phyloP scores from a whole-genome alignment of 108 stramenopile species.

The Parmales sp. region DNA sequence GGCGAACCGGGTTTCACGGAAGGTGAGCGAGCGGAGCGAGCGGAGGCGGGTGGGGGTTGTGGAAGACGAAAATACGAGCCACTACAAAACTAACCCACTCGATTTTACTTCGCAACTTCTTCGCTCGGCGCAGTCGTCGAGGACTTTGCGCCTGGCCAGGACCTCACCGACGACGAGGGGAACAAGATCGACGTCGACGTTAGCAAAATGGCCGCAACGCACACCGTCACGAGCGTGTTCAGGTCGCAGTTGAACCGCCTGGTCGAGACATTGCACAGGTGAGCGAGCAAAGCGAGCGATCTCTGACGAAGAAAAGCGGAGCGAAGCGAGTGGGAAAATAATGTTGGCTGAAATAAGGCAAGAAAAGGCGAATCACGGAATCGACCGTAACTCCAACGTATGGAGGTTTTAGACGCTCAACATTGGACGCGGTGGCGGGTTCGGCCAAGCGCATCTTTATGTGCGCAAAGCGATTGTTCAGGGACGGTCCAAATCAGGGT shows the following conservation, averaged over 20 bases:
- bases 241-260: conserved; percentile 45
- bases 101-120: not conserved
- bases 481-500: no score
- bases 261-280: conserved; percentile 50
- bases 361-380: no score
- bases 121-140: not conserved
- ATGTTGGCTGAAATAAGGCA: no score
- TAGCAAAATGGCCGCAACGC: conserved; percentile 14
- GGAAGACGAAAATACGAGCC: not conserved
- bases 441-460: no score
- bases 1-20: no score
- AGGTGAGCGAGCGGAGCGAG: not conserved
- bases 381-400: no score
- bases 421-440: no score
- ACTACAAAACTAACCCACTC: not conserved
- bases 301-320: no score
- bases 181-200: not conserved
- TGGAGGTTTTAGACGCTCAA: no score
- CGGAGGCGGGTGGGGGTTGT: not conserved
- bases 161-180: not conserved
- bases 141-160: not conserved
- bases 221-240: conserved; percentile 52
- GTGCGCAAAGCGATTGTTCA: no score
- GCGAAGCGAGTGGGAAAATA: no score
- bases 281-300: no score